Base-by-base conservation (phyloP, 2,329 filamentous ascomycete species). In the Colletotrichum sp. region DNA sequence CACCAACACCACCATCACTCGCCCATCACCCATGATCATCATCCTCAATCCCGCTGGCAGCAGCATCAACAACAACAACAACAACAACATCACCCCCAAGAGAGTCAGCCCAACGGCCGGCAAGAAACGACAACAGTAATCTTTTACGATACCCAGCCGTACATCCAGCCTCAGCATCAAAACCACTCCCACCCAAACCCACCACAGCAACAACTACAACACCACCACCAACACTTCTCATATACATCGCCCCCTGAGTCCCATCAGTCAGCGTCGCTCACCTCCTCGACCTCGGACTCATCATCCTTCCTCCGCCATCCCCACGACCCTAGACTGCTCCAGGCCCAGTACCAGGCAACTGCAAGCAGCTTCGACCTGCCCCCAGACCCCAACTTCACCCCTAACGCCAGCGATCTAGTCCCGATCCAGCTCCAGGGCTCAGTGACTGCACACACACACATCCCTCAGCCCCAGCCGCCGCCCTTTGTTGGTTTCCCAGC, bases 321-420 rank as follows among this genome's bases (percentile, higher is more conserved):
- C 43, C 74, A 77, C 64, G 74, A 77, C 36, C 74, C 76, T 13
- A 48, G 74, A 73, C 61, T 77, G 13, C 55, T 77, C 34, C 76
- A 76, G 34, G n/a, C 73, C 55, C 73, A 77, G 28, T 32, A 58
- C 64, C 73, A 77, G 48, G 43, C 73, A 8, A 21, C 62, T 56
- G 58, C 59, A 56, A 56, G 21, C 59, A 59, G 73, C 58, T 69
- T 52, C 52, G 36, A 63, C 4, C 28, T 65, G 2, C 30, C 36
- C 36, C 28, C 69, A 9, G 59, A 76, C 64, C 58, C 62, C 62
- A 38, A 55, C 63, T 30, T 66, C 14, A 9, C 65, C 59, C 48
- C 59, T 34, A 62, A 21, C 32, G n/a, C 32, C 43, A 52, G 48
- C 30, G 36, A 70, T 66, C 74, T 76, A 66, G 52, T 52, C 71